Conservation (phyloP, 208 protist species). For the Acanthamoeba royreba region DNA sequence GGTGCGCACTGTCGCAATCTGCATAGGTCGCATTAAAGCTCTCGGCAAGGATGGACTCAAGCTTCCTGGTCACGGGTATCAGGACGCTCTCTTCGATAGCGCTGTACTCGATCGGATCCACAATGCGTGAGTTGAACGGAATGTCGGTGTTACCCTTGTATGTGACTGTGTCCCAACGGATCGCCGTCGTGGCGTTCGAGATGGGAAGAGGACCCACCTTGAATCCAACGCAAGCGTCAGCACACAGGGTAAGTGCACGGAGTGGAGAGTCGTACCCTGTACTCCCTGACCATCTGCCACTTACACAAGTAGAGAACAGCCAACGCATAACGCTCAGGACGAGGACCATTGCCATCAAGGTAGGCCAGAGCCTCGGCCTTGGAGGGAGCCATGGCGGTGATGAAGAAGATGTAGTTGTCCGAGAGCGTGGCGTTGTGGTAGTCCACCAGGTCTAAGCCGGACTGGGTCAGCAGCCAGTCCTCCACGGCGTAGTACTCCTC, state of each 20-base stretch:
- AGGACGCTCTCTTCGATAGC: not conserved
- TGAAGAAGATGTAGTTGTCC: constrained; percentile 16
- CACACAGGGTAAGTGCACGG: not conserved
- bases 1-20: not conserved
- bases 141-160: not conserved
- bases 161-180: not conserved
- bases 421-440: not conserved
- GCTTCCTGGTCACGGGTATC: not conserved
- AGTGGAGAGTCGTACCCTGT: not conserved
- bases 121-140: not conserved
- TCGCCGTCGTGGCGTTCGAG: not conserved
- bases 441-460: not conserved
- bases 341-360: not conserved
- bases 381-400: not conserved
- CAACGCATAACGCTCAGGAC: not conserved
- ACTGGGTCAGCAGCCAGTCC: not conserved
- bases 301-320: not conserved
- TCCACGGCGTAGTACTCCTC: not conserved
- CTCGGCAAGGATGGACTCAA: not conserved
- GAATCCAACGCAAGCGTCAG: not conserved
- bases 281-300: not conserved
- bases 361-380: constrained; percentile 25
- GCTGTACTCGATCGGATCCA: not conserved
- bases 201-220: not conserved
- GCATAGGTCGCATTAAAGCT: not conserved